These are phyloP conservation scores for Mucuna pruriens DNA, from an alignment of 306 rosid genomes.

Conservation along the genomic window DNA sequence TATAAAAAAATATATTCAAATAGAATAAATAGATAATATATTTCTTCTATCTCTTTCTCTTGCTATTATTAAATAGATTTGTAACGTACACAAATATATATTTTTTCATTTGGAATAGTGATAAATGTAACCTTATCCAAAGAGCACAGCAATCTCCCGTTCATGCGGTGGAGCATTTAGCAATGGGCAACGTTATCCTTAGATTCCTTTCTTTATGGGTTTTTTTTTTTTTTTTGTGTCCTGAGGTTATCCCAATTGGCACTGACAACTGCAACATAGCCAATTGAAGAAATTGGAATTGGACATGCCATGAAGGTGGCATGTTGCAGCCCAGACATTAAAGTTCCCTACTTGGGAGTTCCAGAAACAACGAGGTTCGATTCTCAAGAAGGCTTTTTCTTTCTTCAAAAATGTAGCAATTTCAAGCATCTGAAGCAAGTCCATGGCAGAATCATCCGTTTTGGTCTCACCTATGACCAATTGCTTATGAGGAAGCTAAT, in stretches of 20 bases:
- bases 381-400: conserved; percentile 53
- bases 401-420: conserved; percentile 55
- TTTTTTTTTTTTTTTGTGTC: neutral
- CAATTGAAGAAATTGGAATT: conserved; percentile 6
- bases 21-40: too few species aligned
- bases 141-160: neutral
- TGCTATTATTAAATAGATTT: too few species aligned
- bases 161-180: conserved; percentile 3
- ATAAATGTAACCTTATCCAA: conserved; percentile 28
- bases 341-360: conserved; percentile 13
- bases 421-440: conserved; percentile 65
- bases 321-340: conserved; percentile 44
- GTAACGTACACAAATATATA: too few species aligned
- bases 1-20: too few species aligned
- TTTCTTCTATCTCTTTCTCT: too few species aligned
- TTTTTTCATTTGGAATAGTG: neutral
- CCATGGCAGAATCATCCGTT: conserved; percentile 64
- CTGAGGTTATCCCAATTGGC: neutral
- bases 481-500: conserved; percentile 57
- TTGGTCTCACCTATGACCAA: conserved; percentile 59
- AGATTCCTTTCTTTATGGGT: neutral
- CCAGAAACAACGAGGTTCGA: conserved; percentile 25
- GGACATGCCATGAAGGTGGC: conserved; percentile 44
- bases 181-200: conserved; percentile 26
- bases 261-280: neutral